phyloP scores from a whole-genome alignment of 768 basidiomycete species.

The Lactarius sanguifluus region DNA sequence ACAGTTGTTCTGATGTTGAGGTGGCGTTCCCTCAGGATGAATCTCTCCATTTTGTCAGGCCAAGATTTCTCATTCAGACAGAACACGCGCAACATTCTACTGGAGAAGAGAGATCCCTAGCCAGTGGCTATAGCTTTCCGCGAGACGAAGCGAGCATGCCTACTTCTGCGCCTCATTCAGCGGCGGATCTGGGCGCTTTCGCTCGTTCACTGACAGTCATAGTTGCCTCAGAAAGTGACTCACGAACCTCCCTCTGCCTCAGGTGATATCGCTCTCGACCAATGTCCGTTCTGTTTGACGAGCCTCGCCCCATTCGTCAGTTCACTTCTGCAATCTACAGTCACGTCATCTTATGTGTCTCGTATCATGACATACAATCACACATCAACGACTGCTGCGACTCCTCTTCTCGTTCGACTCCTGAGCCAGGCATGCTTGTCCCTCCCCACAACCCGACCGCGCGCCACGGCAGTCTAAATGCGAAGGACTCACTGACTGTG shows the following conservation, averaged over 20 bases:
- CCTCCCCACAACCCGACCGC: background rate
- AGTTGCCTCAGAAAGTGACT: too few relatives aligned
- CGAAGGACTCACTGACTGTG: too few relatives aligned
- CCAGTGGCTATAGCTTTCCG: too few relatives aligned
- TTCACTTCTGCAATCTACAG: background rate
- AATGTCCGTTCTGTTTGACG: constrained; percentile 37
- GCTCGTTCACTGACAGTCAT: background rate
- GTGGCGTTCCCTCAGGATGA: constrained; percentile 6
- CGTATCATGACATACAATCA: constrained; percentile 10
- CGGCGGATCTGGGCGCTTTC: background rate
- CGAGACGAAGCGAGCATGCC: background rate
- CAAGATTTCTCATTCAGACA: constrained; percentile 13
- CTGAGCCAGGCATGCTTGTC: too few relatives aligned
- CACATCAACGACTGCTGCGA: too few relatives aligned
- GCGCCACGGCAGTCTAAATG: background rate
- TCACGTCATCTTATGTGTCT: too few relatives aligned
- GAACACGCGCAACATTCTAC: background rate
- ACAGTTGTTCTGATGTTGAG: constrained; percentile 28
- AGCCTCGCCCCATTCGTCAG: constrained; percentile 35
- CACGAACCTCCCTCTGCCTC: constrained; percentile 13
- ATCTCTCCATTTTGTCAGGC: constrained; percentile 8
- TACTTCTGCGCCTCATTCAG: background rate
- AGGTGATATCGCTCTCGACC: constrained; percentile 20
- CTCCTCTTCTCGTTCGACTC: too few relatives aligned
- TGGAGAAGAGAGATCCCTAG: background rate